Evolutionary conservation across 208 protist genomes (phyloP), one percentile per base, ranked within the genome.

Genomic region (Crithidia thermophila): DNA sequence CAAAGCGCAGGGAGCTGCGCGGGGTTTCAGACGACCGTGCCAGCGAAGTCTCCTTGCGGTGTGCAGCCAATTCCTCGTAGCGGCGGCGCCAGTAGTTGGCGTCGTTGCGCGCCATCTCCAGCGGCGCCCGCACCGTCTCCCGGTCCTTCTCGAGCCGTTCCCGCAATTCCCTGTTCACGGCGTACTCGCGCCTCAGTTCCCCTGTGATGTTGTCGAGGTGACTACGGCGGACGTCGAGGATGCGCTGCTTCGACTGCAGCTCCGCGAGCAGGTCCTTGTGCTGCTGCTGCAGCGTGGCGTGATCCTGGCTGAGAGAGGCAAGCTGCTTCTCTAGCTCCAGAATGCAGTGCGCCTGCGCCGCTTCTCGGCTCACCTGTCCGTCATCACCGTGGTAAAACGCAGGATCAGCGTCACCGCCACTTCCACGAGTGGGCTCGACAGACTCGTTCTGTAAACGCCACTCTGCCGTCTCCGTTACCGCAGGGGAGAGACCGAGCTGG

Each of bases 151-250:
- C 77, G 0, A 89, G 53, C 1, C 57, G 72, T 67, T 80, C 62
- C 18, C 78, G 79, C 25, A 94, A 70, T 37, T 88, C 79, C 37
- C 77, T 45, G 50, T 79, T 85, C 18, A 58, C 55, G 27, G 62
- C 47, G 49, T 74, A 75, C 71, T 88, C 91, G 18, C 90, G 70
- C 62, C 80, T 56, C 50, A 97, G 70, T 4, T 77, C 79, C 46
- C 73, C 58, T 39, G 88, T 85, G n/a, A 97, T 70, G 34, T 64
- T 82, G 42, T 90, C 87, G 43, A 97, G 84, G 42, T 85, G 89
- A 33, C 84, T 72, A 33, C 93, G 79, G 13, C 89, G 88, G 21
- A 94, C 78, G 2, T 65, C 42, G 1, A 97, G 75, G 23, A 75
- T 52, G 37, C 60, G 68, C 51, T 59, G 77, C 25, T 85, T 84